Evolutionary conservation across 2,329 filamentous ascomycete genomes (phyloP), one percentile per base, ranked within the genome.

Genomic region (Fusarium agapanthi): DNA sequence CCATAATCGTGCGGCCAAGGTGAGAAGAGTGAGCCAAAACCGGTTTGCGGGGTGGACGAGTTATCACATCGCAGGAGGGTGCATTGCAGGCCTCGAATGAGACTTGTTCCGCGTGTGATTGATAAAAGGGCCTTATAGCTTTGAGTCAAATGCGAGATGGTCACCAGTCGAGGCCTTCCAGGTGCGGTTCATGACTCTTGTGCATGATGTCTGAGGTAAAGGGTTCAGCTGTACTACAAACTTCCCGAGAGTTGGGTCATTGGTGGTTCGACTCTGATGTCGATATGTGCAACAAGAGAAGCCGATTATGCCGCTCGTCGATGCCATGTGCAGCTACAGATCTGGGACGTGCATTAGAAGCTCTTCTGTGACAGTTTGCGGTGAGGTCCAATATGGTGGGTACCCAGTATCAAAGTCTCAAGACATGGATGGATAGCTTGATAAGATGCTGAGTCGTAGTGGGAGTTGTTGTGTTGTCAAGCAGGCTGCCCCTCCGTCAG

Each of bases 181-280:
- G 43, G 66, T 44, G 51, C 55, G 54, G 54, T 45, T 59, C 56
- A 41, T 48, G 70, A 65, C 44, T 71, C 58, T 43, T 68, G 51
- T 48, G 53, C 44, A 55, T 73, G 40, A 45, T 35, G 43, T 38
- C 34, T 44, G 24, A 58, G 47, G 57, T 59, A 47, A 63, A 67
- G 43, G 45, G 48, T 54, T 34, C 26, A 38, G 40, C 35, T 54
- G 64, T 71, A 45, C 53, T 61, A 61, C 47, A 54, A 35, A 34
- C 58, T 67, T 73, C 54, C 61, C 64, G 50, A 50, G 63, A 71
- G 47, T 53, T 57, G 53, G 55, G 68, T 63, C 61, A 60, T 60
- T 67, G 50, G 68, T 74, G 72, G 57, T 67, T 70, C 65, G 72
- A 72, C 55, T 48, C 35, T 72, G 61, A 67, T 72, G 59, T 72